Base-by-base conservation (phyloP, 2,329 filamentous ascomycete species). In the Fusarium sp. region DNA sequence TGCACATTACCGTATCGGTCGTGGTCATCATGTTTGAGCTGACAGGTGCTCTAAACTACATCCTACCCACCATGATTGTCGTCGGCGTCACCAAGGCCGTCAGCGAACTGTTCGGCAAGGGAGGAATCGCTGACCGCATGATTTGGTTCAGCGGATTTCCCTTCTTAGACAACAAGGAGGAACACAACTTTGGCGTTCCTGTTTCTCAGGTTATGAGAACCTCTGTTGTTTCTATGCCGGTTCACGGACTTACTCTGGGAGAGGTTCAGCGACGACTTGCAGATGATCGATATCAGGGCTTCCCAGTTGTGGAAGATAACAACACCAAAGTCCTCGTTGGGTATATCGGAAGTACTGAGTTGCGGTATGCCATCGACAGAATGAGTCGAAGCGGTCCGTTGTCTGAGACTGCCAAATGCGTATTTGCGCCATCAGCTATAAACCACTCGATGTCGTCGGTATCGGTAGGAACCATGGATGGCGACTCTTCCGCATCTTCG, bases 1-100 rank as follows among this genome's bases (percentile, higher is more conserved):
- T 98, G 96, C 96, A 98, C 82, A 93, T 99, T 72, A 98, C 96
- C 0, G 92, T 99, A 18, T 97, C 95, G 0, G 95, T 99, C 11
- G 96, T 98, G 3, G 96, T 99, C 79, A 99, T 99, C 82, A 98
- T 99, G 96, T 98, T 98, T 79, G 96, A 99, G 83, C 89, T 99
- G 58, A 99, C 96, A 0, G 96, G 96, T n/a, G 96, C 96, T 8
- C 85, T 98, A 69, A 98, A 95, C 2, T 99, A 99, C 80, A 98
- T 99, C 74, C 86, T 99, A 31, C 96, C 96, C 0, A 98, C 96
- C 16, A 99, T 99, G 96, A 98, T 99, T 77, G 96, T 98, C 1
- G 96, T 98, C 3, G 96, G 96, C 58, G 93, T 98, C 35, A 98
- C 96, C 42, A 99, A 99, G 85, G 94, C 94, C 16, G 94, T 99